phyloP scores from a whole-genome alignment of 352 stramenopile species.

The Globisporangium iwayamae region DNA sequence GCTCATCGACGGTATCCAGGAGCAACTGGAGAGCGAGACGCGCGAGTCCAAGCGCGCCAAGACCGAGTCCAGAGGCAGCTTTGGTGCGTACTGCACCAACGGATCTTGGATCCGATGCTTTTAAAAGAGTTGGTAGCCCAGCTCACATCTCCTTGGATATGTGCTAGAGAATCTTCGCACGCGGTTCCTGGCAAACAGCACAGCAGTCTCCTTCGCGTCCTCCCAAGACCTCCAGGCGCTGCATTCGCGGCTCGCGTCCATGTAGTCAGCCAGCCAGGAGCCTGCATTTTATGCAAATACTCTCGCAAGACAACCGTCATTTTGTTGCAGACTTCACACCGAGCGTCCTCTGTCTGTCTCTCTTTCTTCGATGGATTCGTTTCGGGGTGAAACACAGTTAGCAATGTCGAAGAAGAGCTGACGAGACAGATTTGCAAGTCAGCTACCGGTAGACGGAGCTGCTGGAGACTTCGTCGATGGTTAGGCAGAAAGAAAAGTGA shows the following conservation, averaged over 20 bases:
- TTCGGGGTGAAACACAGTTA: no score
- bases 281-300: background rate
- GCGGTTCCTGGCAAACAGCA: slow-evolving; percentile 45
- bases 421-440: no score
- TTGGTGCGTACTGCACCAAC: slow-evolving; percentile 6
- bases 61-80: slow-evolving; percentile 30
- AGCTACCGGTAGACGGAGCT: background rate
- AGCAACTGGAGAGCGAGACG: slow-evolving; percentile 40
- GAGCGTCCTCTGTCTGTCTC: no score
- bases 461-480: background rate
- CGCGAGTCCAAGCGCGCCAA: slow-evolving; percentile 53
- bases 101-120: slow-evolving; percentile 22
- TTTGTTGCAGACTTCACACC: no score
- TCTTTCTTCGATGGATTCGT: no score
- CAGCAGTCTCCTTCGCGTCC: slow-evolving; percentile 42
- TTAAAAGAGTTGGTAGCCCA: background rate
- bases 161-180: slow-evolving; percentile 41
- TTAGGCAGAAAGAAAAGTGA: background rate
- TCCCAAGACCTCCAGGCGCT: slow-evolving; percentile 58
- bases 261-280: slow-evolving; percentile 20
- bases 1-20: slow-evolving; percentile 44
- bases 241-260: slow-evolving; percentile 32
- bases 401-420: no score
- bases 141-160: background rate
- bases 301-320: background rate